Evolutionary conservation across 2,329 filamentous ascomycete genomes (phyloP), one percentile per base, ranked within the genome.

Genomic region (Xylariaceae sp.): DNA sequence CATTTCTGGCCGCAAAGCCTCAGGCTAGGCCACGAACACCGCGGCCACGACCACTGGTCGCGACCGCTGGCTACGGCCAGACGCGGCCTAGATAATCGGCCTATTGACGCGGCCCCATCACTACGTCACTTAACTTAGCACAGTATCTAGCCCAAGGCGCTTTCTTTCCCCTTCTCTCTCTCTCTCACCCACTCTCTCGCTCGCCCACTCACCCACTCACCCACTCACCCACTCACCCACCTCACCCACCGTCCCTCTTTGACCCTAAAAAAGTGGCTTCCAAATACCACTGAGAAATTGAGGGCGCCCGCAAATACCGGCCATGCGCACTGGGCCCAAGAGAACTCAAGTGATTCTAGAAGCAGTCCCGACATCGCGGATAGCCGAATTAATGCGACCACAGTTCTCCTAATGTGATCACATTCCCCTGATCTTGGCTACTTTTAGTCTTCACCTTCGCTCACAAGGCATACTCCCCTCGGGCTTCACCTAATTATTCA

Each of bases 1-100:
- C 52, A 43, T 59, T 58, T 62, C 29, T 53, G 65, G 65, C 61
- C 64, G 54, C 66, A 60, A 66, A 67, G 66, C 65, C 66, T 61
- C 64, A 54, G 50, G 54, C 57, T 52, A 57, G 59, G 61, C 58
- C 61, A 52, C 54, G 26, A 32, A 43, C 45, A 35, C 51, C 54
- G 59, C 61, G 64, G 61, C 61, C 66, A 50, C 51, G 50, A 59
- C 60, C 62, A 62, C 56, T 54, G 34, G 45, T 43, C 45, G 44
- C 19, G 19, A 6, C 9, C 47, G 45, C 47, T 53, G 44, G 39
- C 43, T 39, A 35, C 46, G n/a, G 31, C 31, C 52, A 11, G 57
- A 40, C 57, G 57, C 58, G 65, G 54, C 65, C 19, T 19, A 19
- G 19, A 19, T 19, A 19, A 19, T 19, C 19, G 19, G 19, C 19